Base-by-base conservation (phyloP, 805 yeast genomes). In the Metschnikowia colocasiae region DNA sequence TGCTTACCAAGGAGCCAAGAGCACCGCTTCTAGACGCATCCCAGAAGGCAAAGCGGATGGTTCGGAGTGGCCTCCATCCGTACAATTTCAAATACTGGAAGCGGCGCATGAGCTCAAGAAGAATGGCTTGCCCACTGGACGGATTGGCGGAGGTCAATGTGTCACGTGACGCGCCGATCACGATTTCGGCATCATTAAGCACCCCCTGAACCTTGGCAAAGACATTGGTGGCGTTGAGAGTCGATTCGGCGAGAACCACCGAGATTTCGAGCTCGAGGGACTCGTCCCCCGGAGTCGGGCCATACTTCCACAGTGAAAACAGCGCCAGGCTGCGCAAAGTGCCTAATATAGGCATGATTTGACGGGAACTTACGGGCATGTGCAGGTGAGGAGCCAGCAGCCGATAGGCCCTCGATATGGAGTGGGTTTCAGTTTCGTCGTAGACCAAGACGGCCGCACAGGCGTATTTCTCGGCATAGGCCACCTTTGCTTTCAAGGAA, bases 51-150 rank as follows among this genome's bases (percentile, higher is more conserved):
- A 72, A 70, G 43, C 66, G 62, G 33, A 72, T 65, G 10, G 60
- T 63, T 36, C 77, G 59, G 29, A 71, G 56, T 1, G 77, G 77
- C 49, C 62, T 66, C 77, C 77, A 72, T 2, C 77, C 77, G 37
- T 62, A 39, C 26, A 57, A 51, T 15, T 54, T 56, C 45, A 72
- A 58, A 42, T 59, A 55, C 18, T 63, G 61, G 43, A 64, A 64
- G 39, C 67, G 64, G 15, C 71, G 55, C 65, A 72, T 64, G 5
- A 69, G 61, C 47, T 72, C 76, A 32, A 72, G 57, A 48, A 72
- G 50, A 16, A 72, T 54, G 1, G 69, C 75, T 46, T 71, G 76
- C 6, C 68, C 67, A 46, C 73, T 64, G 41, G 67, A 53, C 1
- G 75, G 75, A 48, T 67, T 64, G 0, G 67, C 54, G 0, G 65